Evolutionary conservation across 1,284 basidiomycete genomes (phyloP), one percentile per base, ranked within the genome.

Genomic region (Coniferiporia weirii): DNA sequence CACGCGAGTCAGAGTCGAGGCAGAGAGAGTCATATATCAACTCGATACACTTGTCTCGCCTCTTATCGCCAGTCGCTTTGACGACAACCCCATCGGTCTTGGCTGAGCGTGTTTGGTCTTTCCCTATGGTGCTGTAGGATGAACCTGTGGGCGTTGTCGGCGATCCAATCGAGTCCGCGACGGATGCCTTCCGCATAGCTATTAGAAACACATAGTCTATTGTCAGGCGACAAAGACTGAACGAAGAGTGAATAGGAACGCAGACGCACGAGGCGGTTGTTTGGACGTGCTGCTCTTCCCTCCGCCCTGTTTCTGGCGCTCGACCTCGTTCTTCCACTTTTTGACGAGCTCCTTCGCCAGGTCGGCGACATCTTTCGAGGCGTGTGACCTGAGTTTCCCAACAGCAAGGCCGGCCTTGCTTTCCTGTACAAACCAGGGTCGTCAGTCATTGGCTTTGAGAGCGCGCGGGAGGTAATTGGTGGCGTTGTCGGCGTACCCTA

Each of bases 321-420:
- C 91, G 34, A 95, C 92, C 57, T 85, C 87, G 49, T 78, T 82
- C 74, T 95, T 94, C 93, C 93, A 95, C 70, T 89, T 87, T 73
- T 88, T 92, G 50, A 98, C 95, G 38, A 98, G 80, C 66, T 95
- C 93, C 72, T 98, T 98, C 12, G 96, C 93, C 3, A 93, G 76
- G 59, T 92, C 87, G 2, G 91, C 73, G 2, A 98, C 84, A 19
- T 83, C 80, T 66, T 89, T 88, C 17, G 84, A 79, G 0, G 82
- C 72, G 70, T 94, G 84, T 34, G 81, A 80, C 49, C 95, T 84
- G 27, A 98, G 78, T 75, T 97, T 98, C 53, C 94, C 95, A 2
- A 98, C 91, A 0, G 93, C 91, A 10, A 97, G 78, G 61, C 95
- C 95, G 3, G 91, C 92, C 75, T 92, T 94, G 68, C 92, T 94